Conservation (phyloP, 805 yeast genomes). For the Wickerhamiella nectarea region DNA sequence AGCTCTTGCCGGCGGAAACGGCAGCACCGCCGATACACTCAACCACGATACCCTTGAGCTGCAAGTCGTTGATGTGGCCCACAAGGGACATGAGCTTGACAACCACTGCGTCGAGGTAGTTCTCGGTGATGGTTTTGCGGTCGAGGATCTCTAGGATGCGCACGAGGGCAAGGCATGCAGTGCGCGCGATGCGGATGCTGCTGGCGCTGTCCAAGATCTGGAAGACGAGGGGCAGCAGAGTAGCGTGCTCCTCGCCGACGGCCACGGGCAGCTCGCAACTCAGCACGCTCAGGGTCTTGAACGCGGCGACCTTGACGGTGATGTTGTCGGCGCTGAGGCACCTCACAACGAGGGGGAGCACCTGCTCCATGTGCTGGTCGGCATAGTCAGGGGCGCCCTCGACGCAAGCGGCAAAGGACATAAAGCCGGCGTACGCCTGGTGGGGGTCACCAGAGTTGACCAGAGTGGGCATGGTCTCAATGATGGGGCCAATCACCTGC, state of each 20-base stretch:
- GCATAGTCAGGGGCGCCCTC: constrained; percentile 92
- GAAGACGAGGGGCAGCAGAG: constrained; percentile 74
- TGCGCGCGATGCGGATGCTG: constrained; percentile 69
- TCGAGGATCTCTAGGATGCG: constrained; percentile 84
- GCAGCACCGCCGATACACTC: constrained; percentile 97
- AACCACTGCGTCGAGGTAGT: constrained; percentile 79
- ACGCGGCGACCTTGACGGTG: constrained; percentile 72
- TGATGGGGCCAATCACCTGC: constrained; percentile 72
- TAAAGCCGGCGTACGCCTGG: constrained; percentile 77
- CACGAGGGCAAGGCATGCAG: constrained; percentile 84
- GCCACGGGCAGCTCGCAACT: constrained; percentile 75
- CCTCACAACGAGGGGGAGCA: constrained; percentile 55
- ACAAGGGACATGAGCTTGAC: constrained; percentile 77
- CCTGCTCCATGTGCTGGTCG: constrained; percentile 56
- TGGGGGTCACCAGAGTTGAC: constrained; percentile 46
- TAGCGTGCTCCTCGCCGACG: constrained; percentile 71
- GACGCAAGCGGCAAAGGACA: constrained; percentile 69
- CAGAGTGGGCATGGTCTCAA: constrained; percentile 33
- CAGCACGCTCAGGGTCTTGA: constrained; percentile 63
- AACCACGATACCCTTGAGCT: constrained; percentile 49
- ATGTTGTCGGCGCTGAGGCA: constrained; percentile 69
- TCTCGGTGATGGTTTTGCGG: constrained; percentile 61
- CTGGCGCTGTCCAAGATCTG: constrained; percentile 76
- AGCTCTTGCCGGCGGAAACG: constrained; percentile 80
- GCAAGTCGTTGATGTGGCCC: constrained; percentile 46